Evolutionary conservation across 345 rosid genomes (phyloP).

Genomic region (Gossypium arboreum): DNA sequence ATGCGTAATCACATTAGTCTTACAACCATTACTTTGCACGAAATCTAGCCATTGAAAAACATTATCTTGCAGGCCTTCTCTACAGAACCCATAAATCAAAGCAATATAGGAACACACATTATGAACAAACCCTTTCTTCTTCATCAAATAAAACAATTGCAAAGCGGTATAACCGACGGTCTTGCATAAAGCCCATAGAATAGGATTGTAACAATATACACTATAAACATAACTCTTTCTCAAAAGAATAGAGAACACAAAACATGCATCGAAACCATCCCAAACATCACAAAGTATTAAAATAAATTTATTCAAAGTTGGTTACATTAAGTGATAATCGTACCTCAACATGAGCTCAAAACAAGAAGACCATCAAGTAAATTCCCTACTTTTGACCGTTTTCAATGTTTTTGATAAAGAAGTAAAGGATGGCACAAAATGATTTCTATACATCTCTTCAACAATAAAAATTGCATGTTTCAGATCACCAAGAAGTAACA

Average conservation of each 20-base stretch:
- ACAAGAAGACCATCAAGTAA: conserved; percentile 23
- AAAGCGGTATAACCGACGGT: conserved; percentile 24
- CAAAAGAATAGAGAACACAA: conserved; percentile 20
- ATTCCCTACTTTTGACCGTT: conserved; percentile 17
- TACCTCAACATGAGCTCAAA: conserved; percentile 29
- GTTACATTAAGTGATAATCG: conserved; percentile 25
- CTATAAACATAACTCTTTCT: conserved; percentile 22
- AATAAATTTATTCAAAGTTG: conserved; percentile 21
- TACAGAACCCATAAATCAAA: conserved; percentile 38
- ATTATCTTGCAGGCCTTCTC: conserved; percentile 27
- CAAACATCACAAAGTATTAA: conserved; percentile 22
- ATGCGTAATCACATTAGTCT: conserved; percentile 33
- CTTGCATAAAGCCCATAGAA: conserved; percentile 40
- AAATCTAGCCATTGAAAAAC: conserved; percentile 27
- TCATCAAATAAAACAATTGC: conserved; percentile 29
- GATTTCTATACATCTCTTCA: conserved; percentile 28
- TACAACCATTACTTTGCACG: conserved; percentile 25
- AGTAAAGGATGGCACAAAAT: conserved; percentile 29
- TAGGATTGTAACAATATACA: conserved; percentile 28
- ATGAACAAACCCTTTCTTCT: conserved; percentile 29
- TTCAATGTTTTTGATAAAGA: conserved; percentile 24
- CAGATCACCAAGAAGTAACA: conserved; percentile 21
- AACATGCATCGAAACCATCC: conserved; percentile 28
- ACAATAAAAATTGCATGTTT: conserved; percentile 21
- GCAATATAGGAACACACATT: conserved; percentile 38